Base-by-base conservation (phyloP, 2,329 filamentous ascomycete genomes). In the Colletotrichum navitas region DNA sequence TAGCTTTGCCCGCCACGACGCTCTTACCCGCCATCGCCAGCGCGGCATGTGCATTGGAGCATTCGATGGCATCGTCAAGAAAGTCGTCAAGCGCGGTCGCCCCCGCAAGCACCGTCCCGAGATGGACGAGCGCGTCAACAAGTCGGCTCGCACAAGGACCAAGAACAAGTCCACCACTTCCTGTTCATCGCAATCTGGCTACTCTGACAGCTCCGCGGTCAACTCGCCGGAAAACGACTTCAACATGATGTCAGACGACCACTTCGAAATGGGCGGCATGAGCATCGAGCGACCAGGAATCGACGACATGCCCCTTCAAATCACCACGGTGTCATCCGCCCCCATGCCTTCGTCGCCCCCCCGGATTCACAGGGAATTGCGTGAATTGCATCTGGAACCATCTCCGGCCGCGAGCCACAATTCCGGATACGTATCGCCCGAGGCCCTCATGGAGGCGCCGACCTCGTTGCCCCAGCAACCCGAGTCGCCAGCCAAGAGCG, bases 11-110 rank as follows among this genome's bases (percentile, higher is more conserved):
- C 91, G 96, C 68, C 95, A 98, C 78, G 96, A 99, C 80, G 96
- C 96, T 21, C 88, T 99, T 64, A 98, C 96, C 29, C 90, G 96
- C 67, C 96, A 99, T 80, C 91, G 95, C 65, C 96, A 98, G 81
- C 91, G 96, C 51, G 96, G 95, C 66, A 97, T 98, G 93, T 99
- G 96, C 81, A 92, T 96, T 68, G 96, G 96, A 67, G 95, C 94
- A 6, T 97, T 98, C 77, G 94, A 97, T 74, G 95, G 95, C 49
- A 84, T 89, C 18, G 87, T 89, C 8, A 84, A 88, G 61, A 90
- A 89, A 78, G 83, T 86, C 8, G 88, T 88, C 54, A 90, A 90
- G 83, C 85, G 88, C n/a, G 90, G 90, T 11, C 84, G 90, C 24
- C 90, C 90, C 7, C 86, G 89, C 73, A 92, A 92, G 84, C 84